These are phyloP conservation scores for Sporothrix variecibatus DNA, from an alignment of 2,329 filamentous ascomycete species.

Conservation along the genomic window DNA sequence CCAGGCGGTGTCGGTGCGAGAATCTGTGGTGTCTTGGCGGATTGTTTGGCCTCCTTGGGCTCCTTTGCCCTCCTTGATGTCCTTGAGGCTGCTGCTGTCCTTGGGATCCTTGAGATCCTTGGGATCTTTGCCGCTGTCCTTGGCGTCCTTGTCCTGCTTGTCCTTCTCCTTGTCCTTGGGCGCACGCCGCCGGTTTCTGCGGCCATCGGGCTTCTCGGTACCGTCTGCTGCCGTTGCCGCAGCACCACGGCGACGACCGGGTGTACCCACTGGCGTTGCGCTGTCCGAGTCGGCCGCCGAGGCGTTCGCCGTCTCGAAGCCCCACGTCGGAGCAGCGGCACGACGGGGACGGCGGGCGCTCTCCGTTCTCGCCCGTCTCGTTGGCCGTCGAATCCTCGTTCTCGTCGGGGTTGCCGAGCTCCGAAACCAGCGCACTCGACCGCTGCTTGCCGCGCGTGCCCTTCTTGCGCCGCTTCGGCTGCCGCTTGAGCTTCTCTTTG, in stretches of 20 bases:
- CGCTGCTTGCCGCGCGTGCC: conserved; percentile 58
- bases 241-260: conserved; percentile 51
- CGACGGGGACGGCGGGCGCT: conserved; percentile 62
- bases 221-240: conserved; percentile 12
- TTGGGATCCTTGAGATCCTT: conserved; percentile 34
- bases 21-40: conserved; percentile 40
- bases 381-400: conserved; percentile 50
- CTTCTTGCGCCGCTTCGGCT: conserved; percentile 61
- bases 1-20: conserved; percentile 50
- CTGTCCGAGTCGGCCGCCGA: conserved; percentile 58
- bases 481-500: conserved; percentile 72
- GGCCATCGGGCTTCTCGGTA: conserved; percentile 30
- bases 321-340: conserved; percentile 71
- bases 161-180: conserved; percentile 41
- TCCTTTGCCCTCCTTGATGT: conserved; percentile 40
- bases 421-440: conserved; percentile 66
- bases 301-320: conserved; percentile 55
- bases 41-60: conserved; percentile 38
- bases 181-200: conserved; percentile 45
- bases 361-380: conserved; percentile 61
- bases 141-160: conserved; percentile 39
- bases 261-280: conserved; percentile 59
- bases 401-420: conserved; percentile 63
- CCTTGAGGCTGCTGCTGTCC: conserved; percentile 36
- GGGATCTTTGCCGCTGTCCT: conserved; percentile 42